Base-by-base conservation (phyloP, 2,329 filamentous ascomycete species). In the Colletotrichum sp. region DNA sequence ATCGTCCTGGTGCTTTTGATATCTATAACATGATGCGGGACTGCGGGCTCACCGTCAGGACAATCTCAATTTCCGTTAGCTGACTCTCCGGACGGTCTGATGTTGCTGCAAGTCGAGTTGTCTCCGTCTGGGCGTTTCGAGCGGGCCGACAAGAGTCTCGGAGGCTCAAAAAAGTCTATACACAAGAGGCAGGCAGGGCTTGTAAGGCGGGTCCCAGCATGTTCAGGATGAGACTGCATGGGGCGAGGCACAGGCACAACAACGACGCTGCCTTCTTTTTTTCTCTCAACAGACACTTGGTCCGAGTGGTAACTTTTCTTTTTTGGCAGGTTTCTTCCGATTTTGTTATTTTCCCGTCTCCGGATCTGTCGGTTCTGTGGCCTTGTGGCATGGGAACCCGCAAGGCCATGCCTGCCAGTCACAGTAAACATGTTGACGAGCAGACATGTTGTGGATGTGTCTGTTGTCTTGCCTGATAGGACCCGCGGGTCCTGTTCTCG, bases 1-100 rank as follows among this genome's bases (percentile, higher is more conserved):
- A 58, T 43, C 21, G 62, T 16, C 12, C 21, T 38, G 38, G 62
- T 48, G 48, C 28, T 55, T 43, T 60, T n/a, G n/a, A 38, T 48
- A 48, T 36, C 67, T 70, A 26, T 28, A 16, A 70, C n/a, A 32
- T 38, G 21, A 56, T 69, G 36, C 13, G 34, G 21, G 30, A 60
- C 48, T 62, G 55, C 26, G 26, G 38, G 32, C 12, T 38, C 38
- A 38, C 34, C 52, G 43, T 60, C 28, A 26, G 61, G 72, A 43
- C 72, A 75, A 56, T 62, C 38, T 43, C 69, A 62, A 62, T 62
- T 62, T 72, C 52, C 61, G 55, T 72, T 70, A 65, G 70, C 70
- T 66, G 56, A 56, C 28, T 66, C 21, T 56, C 36, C 8, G 52
- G 61, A 34, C 60, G 38, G 32, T 75, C 62, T 58, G 69, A 48